Conservation (phyloP, 176 grass and related monocot genomes). For the Hordeum marinum region DNA sequence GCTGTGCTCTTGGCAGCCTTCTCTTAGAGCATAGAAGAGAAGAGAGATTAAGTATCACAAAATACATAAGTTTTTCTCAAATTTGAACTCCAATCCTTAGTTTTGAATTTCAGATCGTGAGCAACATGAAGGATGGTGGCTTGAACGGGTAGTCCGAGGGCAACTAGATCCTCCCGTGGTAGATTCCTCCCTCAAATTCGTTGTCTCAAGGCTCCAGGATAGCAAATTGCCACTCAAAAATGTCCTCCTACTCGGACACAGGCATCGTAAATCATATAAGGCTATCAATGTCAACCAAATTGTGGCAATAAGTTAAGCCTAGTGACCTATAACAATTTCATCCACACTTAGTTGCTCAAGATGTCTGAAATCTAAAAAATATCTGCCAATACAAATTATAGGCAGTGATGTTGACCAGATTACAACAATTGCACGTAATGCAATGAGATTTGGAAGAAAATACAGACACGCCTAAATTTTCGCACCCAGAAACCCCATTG, state of each 20-base stretch:
- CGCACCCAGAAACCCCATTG: not conserved
- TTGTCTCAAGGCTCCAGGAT: constrained; percentile 78
- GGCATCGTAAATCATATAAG: not conserved
- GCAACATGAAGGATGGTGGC: constrained; percentile 92
- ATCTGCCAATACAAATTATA: not conserved
- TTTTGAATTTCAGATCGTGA: constrained; percentile 55
- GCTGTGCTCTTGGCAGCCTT: no score
- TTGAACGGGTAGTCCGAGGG: constrained; percentile 95
- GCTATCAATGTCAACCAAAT: not conserved
- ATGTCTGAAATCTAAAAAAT: not conserved
- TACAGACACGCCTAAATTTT: not conserved
- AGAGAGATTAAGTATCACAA: no score
- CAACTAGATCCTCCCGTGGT: constrained; percentile 91
- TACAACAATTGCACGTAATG: not conserved
- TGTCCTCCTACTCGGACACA: constrained; percentile 62
- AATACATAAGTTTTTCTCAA: no score
- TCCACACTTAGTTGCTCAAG: not conserved
- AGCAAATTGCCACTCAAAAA: constrained; percentile 99
- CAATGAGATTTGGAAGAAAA: constrained; percentile 13
- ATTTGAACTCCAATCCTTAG: no score
- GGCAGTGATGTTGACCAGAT: not conserved
- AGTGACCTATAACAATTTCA: not conserved
- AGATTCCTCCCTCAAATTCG: constrained; percentile 97
- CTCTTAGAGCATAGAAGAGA: no score
- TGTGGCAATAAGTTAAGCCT: not conserved